Conservation (phyloP, 805 yeast species). For the Cyberlindnera nakhonratchasimensis region DNA sequence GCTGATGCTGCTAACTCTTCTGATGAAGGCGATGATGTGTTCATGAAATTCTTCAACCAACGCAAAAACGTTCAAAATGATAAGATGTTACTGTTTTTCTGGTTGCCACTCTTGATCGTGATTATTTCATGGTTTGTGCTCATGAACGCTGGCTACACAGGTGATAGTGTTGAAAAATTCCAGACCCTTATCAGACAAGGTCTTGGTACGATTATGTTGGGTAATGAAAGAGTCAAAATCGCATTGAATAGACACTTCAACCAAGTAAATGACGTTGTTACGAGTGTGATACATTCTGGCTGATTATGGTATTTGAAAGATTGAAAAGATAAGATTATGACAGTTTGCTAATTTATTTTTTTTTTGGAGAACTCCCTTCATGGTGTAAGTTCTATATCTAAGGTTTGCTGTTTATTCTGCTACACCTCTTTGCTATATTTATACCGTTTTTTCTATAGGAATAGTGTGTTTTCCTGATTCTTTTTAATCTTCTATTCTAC, state of each 20-base stretch:
- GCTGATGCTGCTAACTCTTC: conserved; percentile 6
- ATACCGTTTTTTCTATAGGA: too few relatives aligned
- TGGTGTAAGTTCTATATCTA: too few relatives aligned
- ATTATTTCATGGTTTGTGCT: conserved; percentile 45
- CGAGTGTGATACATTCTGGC: conserved; percentile 28
- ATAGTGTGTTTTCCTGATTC: too few relatives aligned
- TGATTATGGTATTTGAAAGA: conserved; percentile 1
- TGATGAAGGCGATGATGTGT: conserved; percentile 31
- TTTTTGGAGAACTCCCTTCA: too few relatives aligned
- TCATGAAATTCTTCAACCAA: conserved; percentile 39
- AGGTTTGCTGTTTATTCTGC: not conserved
- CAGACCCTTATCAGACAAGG: conserved; percentile 40
- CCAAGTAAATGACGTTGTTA: conserved; percentile 40
- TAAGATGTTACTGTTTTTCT: conserved; percentile 81
- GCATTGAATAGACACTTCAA: conserved; percentile 37
- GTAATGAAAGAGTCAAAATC: conserved; percentile 47
- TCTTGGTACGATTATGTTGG: conserved; percentile 48
- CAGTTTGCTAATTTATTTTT: not conserved
- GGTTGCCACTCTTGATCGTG: conserved; percentile 76
- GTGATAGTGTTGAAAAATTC: conserved; percentile 32
- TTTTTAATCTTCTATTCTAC: too few relatives aligned
- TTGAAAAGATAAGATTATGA: not conserved
- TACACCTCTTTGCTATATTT: too few relatives aligned
- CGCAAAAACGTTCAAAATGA: conserved; percentile 58
- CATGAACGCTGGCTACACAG: conserved; percentile 34